Evolutionary conservation across 1,284 basidiomycete genomes (phyloP).

Genomic region (Sphaerobolus stellatus): DNA sequence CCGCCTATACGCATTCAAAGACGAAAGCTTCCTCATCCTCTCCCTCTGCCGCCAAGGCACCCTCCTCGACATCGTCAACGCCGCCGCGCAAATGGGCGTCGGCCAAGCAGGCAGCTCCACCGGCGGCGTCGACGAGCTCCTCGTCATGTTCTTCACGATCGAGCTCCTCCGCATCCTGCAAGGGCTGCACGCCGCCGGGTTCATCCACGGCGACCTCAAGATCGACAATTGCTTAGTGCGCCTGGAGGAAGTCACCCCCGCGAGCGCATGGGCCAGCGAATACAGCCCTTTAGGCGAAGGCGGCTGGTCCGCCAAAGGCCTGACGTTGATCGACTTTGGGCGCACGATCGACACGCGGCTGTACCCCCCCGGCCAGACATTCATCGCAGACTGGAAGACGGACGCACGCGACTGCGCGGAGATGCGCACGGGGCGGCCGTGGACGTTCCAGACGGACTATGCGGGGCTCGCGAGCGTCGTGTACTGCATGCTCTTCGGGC

Average conservation of each 20-base stretch:
- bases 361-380: constrained; percentile 77
- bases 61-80: constrained; percentile 91
- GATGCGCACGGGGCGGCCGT: constrained; percentile 79
- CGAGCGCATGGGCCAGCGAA: constrained; percentile 67
- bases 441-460: constrained; percentile 96
- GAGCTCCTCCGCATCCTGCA: constrained; percentile 87
- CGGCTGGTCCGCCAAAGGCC: constrained; percentile 87
- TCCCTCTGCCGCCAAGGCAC: constrained; percentile 91
- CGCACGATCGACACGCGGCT: constrained; percentile 84
- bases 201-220: constrained; percentile 98
- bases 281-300: constrained; percentile 77
- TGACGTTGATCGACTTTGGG: constrained; percentile 96
- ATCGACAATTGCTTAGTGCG: constrained; percentile 98
- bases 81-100: constrained; percentile 65
- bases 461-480: constrained; percentile 90
- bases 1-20: constrained; percentile 77
- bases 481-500: constrained; percentile 95
- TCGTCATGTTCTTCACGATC: constrained; percentile 94
- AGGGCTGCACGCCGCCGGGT: constrained; percentile 74
- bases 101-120: constrained; percentile 75
- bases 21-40: constrained; percentile 90
- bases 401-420: constrained; percentile 90
- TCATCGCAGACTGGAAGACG: constrained; percentile 85
- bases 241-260: constrained; percentile 78
- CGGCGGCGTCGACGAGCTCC: constrained; percentile 83